Conservation (phyloP, 495 filamentous ascomycete genomes). For the Corynascus novoguineensis region DNA sequence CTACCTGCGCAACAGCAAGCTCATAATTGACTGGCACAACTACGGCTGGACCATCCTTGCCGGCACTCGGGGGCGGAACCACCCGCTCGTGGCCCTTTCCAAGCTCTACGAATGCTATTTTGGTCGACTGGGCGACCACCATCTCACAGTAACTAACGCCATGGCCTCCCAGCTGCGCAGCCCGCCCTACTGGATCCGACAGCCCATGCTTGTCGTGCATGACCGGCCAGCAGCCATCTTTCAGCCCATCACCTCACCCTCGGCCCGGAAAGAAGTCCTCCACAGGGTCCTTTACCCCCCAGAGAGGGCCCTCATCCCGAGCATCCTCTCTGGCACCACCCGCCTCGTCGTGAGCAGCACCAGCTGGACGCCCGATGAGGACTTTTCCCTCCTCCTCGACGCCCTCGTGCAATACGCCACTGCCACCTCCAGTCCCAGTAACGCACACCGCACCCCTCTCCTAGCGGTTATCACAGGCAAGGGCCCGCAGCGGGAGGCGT, state of each 20-base stretch:
- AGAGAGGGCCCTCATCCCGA: constrained; percentile 49
- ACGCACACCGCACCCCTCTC: constrained; percentile 43
- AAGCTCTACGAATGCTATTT: constrained; percentile 70
- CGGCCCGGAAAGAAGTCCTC: constrained; percentile 55
- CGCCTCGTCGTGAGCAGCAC: constrained; percentile 82
- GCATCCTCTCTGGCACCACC: constrained; percentile 50
- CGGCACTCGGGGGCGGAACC: constrained; percentile 54
- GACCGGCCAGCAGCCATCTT: constrained; percentile 84
- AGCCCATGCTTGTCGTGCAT: constrained; percentile 68
- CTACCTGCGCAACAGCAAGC: constrained; percentile 68
- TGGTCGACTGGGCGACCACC: constrained; percentile 60
- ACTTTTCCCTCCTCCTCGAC: constrained; percentile 84
- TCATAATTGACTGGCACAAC: constrained; percentile 98
- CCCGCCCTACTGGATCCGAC: constrained; percentile 54
- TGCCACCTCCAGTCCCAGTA: constrained; percentile 21
- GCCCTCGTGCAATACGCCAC: constrained; percentile 65
- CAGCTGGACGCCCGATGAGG: constrained; percentile 95
- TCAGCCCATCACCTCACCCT: constrained; percentile 52
- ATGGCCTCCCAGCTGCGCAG: constrained; percentile 70
- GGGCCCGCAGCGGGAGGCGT: constrained; percentile 75
- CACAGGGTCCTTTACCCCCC: constrained; percentile 42
- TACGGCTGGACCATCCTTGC: constrained; percentile 95
- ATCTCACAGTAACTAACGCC: constrained; percentile 82
- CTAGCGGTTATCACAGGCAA: constrained; percentile 90
- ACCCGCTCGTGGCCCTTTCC: constrained; percentile 72